phyloP scores from a whole-genome alignment of 352 stramenopile species.

The Phytophthora ohioensis region DNA sequence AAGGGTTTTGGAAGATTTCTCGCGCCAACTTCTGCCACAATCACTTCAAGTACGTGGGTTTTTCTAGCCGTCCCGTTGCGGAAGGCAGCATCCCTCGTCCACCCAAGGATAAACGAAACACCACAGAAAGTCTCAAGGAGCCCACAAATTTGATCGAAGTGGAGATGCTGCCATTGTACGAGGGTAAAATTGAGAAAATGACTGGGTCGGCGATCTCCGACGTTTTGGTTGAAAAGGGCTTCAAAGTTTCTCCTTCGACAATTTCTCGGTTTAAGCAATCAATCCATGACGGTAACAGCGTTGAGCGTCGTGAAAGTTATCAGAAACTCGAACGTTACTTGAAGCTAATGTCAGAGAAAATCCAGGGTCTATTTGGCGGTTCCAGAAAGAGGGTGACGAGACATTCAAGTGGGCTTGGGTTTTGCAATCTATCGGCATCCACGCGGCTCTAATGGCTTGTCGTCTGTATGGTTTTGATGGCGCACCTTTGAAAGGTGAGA shows the following conservation, averaged over 20 bases:
- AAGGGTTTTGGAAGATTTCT: conserved; percentile 11
- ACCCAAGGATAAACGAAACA: conserved; percentile 14
- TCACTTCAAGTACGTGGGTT: conserved; percentile 15
- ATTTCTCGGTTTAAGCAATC: conserved; percentile 12
- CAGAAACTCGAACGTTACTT: conserved; percentile 18
- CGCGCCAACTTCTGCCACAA: conserved; percentile 22
- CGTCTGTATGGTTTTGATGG: conserved; percentile 25
- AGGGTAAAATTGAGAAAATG: not conserved
- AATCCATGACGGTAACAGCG: not conserved
- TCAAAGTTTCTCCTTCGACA: not conserved
- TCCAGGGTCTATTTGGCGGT: conserved; percentile 1
- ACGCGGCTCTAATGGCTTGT: not conserved
- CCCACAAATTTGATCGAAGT: not conserved
- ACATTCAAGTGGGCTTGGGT: conserved; percentile 20
- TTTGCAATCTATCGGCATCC: conserved; percentile 5
- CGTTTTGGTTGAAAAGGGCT: not conserved
- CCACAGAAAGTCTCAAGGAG: not conserved
- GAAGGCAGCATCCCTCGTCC: not conserved
- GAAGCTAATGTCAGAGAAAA: conserved; percentile 21
- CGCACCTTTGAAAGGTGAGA: conserved; percentile 32
- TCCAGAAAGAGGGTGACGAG: not conserved
- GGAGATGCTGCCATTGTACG: conserved; percentile 10
- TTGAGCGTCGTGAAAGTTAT: not conserved
- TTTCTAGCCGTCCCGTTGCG: not conserved
- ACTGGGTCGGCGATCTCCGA: not conserved